phyloP scores from a whole-genome alignment of 345 rosid genomes.

The Linum trigynum region DNA sequence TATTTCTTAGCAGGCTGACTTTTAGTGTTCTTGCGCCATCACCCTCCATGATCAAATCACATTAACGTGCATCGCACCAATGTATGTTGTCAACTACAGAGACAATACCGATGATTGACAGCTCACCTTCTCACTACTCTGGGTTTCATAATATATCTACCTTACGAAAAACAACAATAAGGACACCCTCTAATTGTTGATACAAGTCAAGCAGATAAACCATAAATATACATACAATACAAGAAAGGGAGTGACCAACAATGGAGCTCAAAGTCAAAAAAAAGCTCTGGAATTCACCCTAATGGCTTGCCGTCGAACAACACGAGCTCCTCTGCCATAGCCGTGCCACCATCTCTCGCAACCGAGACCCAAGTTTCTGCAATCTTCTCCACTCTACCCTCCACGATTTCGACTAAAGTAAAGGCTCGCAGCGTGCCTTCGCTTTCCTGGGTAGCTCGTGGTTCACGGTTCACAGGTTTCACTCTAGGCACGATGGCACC shows the following conservation, averaged over 20 bases:
- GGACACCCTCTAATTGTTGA: neutral
- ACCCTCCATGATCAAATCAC: too few species aligned
- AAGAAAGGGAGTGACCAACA: neutral
- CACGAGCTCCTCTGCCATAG: constrained; percentile 43
- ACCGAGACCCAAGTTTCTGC: constrained; percentile 68
- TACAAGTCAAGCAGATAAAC: neutral
- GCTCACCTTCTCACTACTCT: too few species aligned
- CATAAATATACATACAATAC: constrained; percentile 4
- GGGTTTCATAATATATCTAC: too few species aligned
- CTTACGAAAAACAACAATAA: too few species aligned
- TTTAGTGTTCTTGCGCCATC: too few species aligned
- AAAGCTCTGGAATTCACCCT: neutral
- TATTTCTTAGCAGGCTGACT: too few species aligned
- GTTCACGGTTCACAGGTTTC: constrained; percentile 16
- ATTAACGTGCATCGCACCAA: too few species aligned
- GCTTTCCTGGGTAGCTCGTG: constrained; percentile 16
- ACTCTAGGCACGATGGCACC: constrained; percentile 83
- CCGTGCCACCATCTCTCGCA: constrained; percentile 28
- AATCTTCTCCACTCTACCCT: constrained; percentile 50
- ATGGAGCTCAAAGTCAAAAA: neutral
- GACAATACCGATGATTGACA: too few species aligned
- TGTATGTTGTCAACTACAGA: too few species aligned
- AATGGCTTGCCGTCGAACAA: constrained; percentile 21
- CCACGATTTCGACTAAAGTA: constrained; percentile 50
- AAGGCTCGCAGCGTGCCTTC: constrained; percentile 51